A percentile compares a stretch with the other conserved stretches of the same genome.
Conservation (phyloP, 139 green algal species). For the Coccomyxa sp. region DNA sequence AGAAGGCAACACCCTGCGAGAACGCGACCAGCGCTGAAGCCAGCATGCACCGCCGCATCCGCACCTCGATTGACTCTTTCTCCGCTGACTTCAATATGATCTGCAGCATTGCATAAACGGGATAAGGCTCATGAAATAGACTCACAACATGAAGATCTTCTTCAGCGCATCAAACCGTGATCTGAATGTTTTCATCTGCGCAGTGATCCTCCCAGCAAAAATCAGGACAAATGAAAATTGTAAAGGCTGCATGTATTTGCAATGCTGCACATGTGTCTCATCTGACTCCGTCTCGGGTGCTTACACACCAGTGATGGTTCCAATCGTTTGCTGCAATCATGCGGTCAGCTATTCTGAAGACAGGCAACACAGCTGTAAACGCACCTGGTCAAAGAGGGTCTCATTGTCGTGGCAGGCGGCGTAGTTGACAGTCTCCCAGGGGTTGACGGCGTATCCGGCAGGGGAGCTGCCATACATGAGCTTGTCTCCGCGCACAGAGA, state of each 20-base stretch:
- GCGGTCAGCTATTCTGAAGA: neutral
- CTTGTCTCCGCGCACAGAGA: conserved; percentile 13
- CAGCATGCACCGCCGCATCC: conserved; percentile 57
- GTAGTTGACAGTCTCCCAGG: conserved; percentile 78
- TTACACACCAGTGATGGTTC: too few relatives aligned
- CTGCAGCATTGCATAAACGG: conserved; percentile 11
- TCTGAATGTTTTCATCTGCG: neutral
- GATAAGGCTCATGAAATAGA: neutral
- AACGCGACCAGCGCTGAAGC: conserved; percentile 56
- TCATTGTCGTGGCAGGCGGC: conserved; percentile 88
- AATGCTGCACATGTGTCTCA: too few relatives aligned
- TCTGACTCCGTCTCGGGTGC: too few relatives aligned
- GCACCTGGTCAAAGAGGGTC: conserved; percentile 76
- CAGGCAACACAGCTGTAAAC: neutral
- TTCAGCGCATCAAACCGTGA: neutral
- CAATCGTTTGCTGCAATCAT: neutral
- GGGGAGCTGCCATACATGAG: conserved; percentile 33
- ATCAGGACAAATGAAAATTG: too few relatives aligned
- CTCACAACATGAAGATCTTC: neutral
- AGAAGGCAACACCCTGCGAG: conserved; percentile 70
- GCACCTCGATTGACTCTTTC: conserved; percentile 37
- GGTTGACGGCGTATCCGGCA: conserved; percentile 52
- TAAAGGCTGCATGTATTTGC: too few relatives aligned
- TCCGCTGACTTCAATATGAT: conserved; percentile 46
- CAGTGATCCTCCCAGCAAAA: too few relatives aligned